A percentile compares a stretch with the other conserved stretches of the same genome.
These are phyloP conservation scores for Metschnikowia corniflorae DNA, from an alignment of 805 yeast species.

Conservation along the genomic window DNA sequence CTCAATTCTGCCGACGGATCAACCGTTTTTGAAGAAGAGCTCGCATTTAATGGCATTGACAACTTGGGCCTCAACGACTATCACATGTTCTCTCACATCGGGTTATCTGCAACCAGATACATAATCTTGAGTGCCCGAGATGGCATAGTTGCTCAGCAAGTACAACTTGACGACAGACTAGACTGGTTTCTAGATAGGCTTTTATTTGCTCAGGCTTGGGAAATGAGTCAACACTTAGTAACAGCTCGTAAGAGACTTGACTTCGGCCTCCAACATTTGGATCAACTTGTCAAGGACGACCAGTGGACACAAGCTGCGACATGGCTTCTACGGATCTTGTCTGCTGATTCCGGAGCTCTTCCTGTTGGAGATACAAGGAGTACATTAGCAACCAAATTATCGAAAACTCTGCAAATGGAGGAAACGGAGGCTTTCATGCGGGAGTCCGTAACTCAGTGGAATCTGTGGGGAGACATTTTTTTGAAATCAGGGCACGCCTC, in stretches of 20 bases:
- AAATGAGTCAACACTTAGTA: constrained; percentile 58
- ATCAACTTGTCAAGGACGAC: constrained; percentile 37
- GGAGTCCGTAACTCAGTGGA: constrained; percentile 52
- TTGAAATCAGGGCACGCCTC: constrained; percentile 44
- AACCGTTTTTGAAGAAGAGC: constrained; percentile 75
- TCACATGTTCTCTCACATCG: constrained; percentile 55
- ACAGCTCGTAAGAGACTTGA: constrained; percentile 47
- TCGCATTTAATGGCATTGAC: constrained; percentile 53
- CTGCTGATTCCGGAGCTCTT: constrained; percentile 19
- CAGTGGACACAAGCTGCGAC: constrained; percentile 56
- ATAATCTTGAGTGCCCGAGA: constrained; percentile 78
- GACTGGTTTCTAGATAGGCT: constrained; percentile 65
- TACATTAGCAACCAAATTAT: constrained; percentile 21
- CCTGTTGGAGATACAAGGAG: constrained; percentile 32
- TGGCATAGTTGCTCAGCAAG: constrained; percentile 69
- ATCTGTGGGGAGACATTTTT: constrained; percentile 54
- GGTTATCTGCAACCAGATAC: constrained; percentile 43
- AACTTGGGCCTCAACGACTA: constrained; percentile 78
- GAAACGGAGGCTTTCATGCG: constrained; percentile 19
- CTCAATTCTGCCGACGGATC: constrained; percentile 63
- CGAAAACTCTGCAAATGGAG: constrained; percentile 13
- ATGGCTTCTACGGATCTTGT: constrained; percentile 36
- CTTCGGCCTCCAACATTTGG: constrained; percentile 58
- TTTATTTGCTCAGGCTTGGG: constrained; percentile 71
- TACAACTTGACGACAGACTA: constrained; percentile 65